Base-by-base conservation (phyloP, 768 basidiomycete species). In the Tricholoma hemisulphureum region DNA sequence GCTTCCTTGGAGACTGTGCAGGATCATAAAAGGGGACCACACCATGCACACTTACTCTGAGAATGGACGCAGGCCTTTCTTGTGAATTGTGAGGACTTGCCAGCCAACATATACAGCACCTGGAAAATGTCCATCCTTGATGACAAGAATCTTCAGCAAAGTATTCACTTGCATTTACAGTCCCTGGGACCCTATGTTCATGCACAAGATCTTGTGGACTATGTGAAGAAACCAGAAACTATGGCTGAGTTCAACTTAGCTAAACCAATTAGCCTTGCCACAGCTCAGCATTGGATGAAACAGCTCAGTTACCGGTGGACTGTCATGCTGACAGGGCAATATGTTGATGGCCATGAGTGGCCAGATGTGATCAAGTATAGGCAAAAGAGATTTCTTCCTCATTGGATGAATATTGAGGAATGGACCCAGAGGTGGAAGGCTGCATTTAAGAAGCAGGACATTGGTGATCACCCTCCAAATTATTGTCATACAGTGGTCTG, bases 241-340 rank as follows among this genome's bases (percentile, higher is more conserved):
- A 11, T 46, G 31, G 34, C 4, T 23, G 18, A 56, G 9, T 57
- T 61, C 23, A 57, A 55, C 6, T 56, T 60, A 5, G 54, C 18
- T 16, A 62, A 57, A 49, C 6, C 32, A 8, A 64, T 62, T 18
- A 35, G 18, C 10, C 48, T 67, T n/a, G 58, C 39, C 2, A 70
- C 69, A 10, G 71, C 68, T 3, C 50, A 58, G 32, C 28, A 58
- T 0, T 71, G 69, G 61, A 54, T 72, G 57, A 21, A 53, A 8
- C 46, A 32, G 6, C 28, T 70, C n/a, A 16, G 63, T 8, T 68
- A 64, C 50, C 29, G 58, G 24, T 71, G 63, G 64, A 57, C n/a
- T n/a, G n/a, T n/a, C n/a, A n/a, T n/a, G n/a, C n/a, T n/a, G n/a
- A n/a, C n/a, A n/a, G n/a, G n/a, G n/a, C n/a, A n/a, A n/a, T n/a